Evolutionary conservation across 1,284 basidiomycete species (phyloP).

Genomic region (Ganoderma lucidum): DNA sequence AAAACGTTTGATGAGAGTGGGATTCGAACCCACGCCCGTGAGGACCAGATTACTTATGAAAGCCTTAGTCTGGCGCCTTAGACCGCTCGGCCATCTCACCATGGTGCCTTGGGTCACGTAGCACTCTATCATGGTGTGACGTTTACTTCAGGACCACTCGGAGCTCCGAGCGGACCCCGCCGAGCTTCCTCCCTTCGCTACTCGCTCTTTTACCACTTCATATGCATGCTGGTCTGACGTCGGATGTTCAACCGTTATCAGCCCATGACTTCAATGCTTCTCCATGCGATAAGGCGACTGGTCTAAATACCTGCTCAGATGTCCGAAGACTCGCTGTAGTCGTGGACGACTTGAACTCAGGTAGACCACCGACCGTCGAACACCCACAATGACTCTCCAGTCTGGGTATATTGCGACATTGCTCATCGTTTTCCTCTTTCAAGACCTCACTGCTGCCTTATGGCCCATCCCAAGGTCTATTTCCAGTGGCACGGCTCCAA

Average conservation of each 20-base stretch:
- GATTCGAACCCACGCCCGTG: conserved; percentile 52
- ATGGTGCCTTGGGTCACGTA: background rate
- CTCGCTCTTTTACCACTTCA: background rate
- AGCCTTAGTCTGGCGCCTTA: conserved; percentile 85
- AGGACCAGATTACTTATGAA: too few relatives aligned
- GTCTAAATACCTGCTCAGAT: background rate
- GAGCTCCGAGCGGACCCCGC: too few relatives aligned
- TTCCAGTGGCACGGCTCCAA: conserved; percentile 53
- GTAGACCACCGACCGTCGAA: background rate
- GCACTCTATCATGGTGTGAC: too few relatives aligned
- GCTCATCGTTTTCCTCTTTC: background rate
- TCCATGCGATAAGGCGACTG: background rate
- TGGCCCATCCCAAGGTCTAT: conserved; percentile 71
- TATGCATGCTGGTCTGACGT: background rate
- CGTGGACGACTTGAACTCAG: background rate
- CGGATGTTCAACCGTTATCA: background rate
- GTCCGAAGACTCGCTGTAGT: background rate
- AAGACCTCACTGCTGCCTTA: conserved; percentile 38
- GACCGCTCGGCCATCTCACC: conserved; percentile 84
- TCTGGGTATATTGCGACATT: background rate
- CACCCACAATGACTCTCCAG: background rate
- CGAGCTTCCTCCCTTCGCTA: background rate
- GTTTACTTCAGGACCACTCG: too few relatives aligned
- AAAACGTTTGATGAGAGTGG: conserved; percentile 43
- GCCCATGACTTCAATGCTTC: background rate